Evolutionary conservation across 2,329 filamentous ascomycete genomes (phyloP).

Genomic region (Apiospora marii): DNA sequence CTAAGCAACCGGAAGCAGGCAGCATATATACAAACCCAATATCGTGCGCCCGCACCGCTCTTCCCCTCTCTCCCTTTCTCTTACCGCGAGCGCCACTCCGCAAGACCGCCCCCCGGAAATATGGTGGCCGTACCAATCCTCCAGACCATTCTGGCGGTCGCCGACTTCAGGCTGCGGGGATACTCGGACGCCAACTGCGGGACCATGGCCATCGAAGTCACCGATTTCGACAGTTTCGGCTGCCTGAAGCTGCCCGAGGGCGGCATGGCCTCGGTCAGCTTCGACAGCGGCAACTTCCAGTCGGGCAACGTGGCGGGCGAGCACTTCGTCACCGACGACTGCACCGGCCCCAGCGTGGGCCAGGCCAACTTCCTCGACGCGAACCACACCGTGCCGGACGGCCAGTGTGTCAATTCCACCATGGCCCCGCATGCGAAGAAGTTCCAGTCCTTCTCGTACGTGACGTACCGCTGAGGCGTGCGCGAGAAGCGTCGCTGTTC

Average conservation of each 20-base stretch:
- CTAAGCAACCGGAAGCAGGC: background rate
- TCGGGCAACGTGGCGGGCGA: conserved; percentile 5
- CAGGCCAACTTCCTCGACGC: conserved; percentile 23
- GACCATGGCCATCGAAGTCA: background rate
- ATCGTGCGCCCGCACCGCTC: background rate
- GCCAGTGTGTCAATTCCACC: conserved; percentile 16
- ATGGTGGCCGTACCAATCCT: background rate
- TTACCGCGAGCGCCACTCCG: background rate
- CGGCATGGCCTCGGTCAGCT: conserved; percentile 10
- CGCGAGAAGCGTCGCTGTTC: background rate
- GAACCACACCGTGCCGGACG: conserved; percentile 11
- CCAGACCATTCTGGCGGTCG: background rate
- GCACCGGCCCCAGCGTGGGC: conserved; percentile 15
- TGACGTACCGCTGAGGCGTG: conserved; percentile 10
- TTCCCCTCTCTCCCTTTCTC: background rate
- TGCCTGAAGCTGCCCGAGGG: background rate
- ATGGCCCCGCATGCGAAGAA: conserved; percentile 11
- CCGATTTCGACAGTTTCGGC: conserved; percentile 20
- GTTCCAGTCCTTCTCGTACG: conserved; percentile 8
- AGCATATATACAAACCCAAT: background rate
- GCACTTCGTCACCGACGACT: conserved; percentile 13
- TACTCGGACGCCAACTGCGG: conserved; percentile 8
- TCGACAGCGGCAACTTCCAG: conserved; percentile 20
- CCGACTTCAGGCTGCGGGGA: conserved; percentile 4
- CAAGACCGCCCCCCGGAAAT: background rate